Base-by-base conservation (phyloP, 2,329 filamentous ascomycete genomes). In the Alternaria dauci region DNA sequence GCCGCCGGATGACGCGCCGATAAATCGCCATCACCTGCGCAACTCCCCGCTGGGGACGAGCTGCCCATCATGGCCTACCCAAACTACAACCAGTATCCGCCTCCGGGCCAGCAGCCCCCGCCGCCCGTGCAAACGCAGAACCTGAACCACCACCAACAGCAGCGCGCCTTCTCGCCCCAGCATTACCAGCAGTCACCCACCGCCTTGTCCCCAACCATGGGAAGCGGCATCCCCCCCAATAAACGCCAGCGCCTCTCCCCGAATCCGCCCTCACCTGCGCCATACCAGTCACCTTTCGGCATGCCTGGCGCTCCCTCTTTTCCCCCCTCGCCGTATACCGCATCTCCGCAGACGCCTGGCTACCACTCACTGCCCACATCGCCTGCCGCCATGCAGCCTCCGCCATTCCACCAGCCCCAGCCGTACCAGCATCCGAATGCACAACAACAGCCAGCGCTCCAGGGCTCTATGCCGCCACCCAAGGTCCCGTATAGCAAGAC, bases 161-260 rank as follows among this genome's bases (percentile, higher is more conserved):
- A 63, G 59, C 72, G 75, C 64, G 53, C 74, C 52, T 76, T 69
- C 68, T 78, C 77, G n/a, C 77, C 77, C 52, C 70, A 67, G 8
- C 67, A 70, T 14, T 76, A 75, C 70, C 71, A 74, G 67, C 88
- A 89, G 44, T 85, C 82, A 51, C 81, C 85, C 23, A 82, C 84
- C 32, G 71, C 77, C 74, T 78, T 80, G 74, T 81, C 90, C 79
- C 86, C 75, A 5, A 75, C 69, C 59, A 70, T 68, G 61, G 63
- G 63, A 59, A 66, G 67, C 61, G 69, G 70, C 59, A 69, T 89
- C 50, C 91, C 91, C 50, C 89, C 91, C 16, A 87, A 86, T 60
- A 94, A 95, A 81, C 87, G 91, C 76, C 89, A 86, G 76, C 89
- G 88, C 58, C 81, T 91, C 48, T 92, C 90, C 26, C 89, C 90